A percentile compares a stretch with the other conserved stretches of the same genome.
phyloP scores from a whole-genome alignment of 495 filamentous ascomycete species.

The Neurospora tetrasperma region DNA sequence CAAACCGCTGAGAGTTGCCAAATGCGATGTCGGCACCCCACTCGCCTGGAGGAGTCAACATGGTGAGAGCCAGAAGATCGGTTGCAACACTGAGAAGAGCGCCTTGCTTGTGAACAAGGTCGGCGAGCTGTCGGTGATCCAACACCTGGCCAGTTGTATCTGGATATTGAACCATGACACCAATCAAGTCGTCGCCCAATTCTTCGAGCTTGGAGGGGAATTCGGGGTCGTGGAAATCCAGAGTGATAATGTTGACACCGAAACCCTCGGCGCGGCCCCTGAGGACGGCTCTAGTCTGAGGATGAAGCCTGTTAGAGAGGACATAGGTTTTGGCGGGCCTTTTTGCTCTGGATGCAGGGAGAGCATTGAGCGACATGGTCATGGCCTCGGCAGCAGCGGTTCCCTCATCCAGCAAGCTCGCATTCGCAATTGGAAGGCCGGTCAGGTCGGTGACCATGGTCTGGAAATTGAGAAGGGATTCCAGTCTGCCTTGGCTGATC shows the following conservation, averaged over 20 bases:
- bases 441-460: conserved; percentile 89
- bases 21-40: conserved; percentile 97
- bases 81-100: conserved; percentile 84
- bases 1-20: conserved; percentile 88
- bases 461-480: conserved; percentile 95
- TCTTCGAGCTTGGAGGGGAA: conserved; percentile 54
- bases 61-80: conserved; percentile 81
- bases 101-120: conserved; percentile 68
- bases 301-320: conserved; percentile 74
- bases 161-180: conserved; percentile 90
- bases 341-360: conserved; percentile 64
- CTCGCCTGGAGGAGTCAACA: conserved; percentile 86
- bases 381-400: conserved; percentile 96
- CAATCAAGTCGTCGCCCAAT: conserved; percentile 74
- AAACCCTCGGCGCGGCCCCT: conserved; percentile 87
- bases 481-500: conserved; percentile 89
- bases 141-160: conserved; percentile 77
- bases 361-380: conserved; percentile 79
- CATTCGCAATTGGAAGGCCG: conserved; percentile 82
- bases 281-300: conserved; percentile 83
- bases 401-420: conserved; percentile 85
- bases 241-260: conserved; percentile 66
- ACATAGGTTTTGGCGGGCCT: conserved; percentile 69
- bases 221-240: conserved; percentile 54
- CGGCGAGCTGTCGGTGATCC: conserved; percentile 63